These are phyloP conservation scores for Phytomonas sp. DNA, from an alignment of 208 protist genomes.

Conservation along the genomic window DNA sequence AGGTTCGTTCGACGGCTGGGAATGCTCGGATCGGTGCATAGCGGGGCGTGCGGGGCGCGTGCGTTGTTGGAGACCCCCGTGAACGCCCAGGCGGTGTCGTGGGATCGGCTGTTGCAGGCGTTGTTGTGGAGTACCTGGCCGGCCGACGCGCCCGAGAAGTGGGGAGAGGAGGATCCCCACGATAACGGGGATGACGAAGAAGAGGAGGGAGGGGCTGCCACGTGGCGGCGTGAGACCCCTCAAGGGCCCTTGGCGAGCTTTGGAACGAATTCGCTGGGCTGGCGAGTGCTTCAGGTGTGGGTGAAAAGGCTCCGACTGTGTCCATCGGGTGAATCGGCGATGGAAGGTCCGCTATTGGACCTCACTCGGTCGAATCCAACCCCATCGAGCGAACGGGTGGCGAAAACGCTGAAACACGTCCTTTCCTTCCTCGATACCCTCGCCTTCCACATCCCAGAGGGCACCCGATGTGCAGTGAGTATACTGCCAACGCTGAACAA, in stretches of 20 bases:
- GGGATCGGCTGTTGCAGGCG: constrained; percentile 29
- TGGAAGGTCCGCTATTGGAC: background rate
- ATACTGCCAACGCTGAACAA: background rate
- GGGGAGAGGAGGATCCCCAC: background rate
- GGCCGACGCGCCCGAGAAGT: background rate
- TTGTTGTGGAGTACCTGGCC: constrained; percentile 54
- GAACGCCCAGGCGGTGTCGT: constrained; percentile 9
- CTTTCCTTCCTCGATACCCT: background rate
- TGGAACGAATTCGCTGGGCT: constrained; percentile 62
- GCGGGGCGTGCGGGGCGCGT: constrained; percentile 23
- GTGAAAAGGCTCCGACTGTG: background rate
- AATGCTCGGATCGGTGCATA: constrained; percentile 29
- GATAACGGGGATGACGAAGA: background rate
- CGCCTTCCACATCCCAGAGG: background rate
- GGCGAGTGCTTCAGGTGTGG: constrained; percentile 26
- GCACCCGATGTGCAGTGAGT: background rate
- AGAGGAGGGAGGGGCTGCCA: background rate
- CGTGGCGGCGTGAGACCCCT: too few relatives aligned
- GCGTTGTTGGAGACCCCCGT: constrained; percentile 20
- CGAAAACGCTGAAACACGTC: background rate
- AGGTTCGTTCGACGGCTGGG: constrained; percentile 13
- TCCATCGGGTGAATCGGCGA: background rate
- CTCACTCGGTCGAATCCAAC: background rate
- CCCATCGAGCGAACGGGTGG: background rate
- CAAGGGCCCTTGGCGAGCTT: constrained; percentile 11